phyloP scores from a whole-genome alignment of 2,329 filamentous ascomycete species.

The Immersiporthe knoxdaviesiana region DNA sequence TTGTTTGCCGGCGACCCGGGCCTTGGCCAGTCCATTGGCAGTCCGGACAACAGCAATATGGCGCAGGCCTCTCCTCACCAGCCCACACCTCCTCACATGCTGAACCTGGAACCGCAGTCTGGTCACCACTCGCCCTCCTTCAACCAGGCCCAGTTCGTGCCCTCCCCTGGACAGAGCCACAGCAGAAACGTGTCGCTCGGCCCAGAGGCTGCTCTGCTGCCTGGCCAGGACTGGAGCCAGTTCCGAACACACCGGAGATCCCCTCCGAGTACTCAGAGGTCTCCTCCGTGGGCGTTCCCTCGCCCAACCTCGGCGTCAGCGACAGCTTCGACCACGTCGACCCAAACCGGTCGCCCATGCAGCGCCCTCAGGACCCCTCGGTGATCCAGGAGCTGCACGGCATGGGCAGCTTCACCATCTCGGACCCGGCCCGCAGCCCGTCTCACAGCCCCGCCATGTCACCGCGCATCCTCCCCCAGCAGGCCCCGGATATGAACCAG shows the following conservation, averaged over 20 bases:
- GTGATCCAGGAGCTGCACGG: conserved; percentile 79
- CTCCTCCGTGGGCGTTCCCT: conserved; percentile 76
- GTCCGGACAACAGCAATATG: conserved; percentile 56
- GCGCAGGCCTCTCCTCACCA: conserved; percentile 58
- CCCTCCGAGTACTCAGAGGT: conserved; percentile 94
- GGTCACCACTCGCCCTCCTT: conserved; percentile 62
- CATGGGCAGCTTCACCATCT: conserved; percentile 80
- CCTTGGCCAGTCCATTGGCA: conserved; percentile 48
- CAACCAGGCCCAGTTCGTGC: conserved; percentile 58
- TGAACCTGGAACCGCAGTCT: conserved; percentile 54
- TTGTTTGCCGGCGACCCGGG: conserved; percentile 57
- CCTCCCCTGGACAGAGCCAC: conserved; percentile 53
- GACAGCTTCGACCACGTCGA: conserved; percentile 79
- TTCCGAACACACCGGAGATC: conserved; percentile 82
- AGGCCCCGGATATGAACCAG: conserved; percentile 56
- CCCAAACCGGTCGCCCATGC: conserved; percentile 76
- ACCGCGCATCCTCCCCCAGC: conserved; percentile 61
- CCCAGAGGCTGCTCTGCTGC: conserved; percentile 60
- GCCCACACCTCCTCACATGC: conserved; percentile 59
- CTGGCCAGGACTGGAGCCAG: conserved; percentile 61
- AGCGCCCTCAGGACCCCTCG: conserved; percentile 71
- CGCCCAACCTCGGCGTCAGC: conserved; percentile 76
- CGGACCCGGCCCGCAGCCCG: conserved; percentile 77
- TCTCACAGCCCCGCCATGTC: conserved; percentile 74
- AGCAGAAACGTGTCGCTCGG: conserved; percentile 61